Conservation (phyloP, 106 monocot genomes). For the Agapanthus africanus region DNA sequence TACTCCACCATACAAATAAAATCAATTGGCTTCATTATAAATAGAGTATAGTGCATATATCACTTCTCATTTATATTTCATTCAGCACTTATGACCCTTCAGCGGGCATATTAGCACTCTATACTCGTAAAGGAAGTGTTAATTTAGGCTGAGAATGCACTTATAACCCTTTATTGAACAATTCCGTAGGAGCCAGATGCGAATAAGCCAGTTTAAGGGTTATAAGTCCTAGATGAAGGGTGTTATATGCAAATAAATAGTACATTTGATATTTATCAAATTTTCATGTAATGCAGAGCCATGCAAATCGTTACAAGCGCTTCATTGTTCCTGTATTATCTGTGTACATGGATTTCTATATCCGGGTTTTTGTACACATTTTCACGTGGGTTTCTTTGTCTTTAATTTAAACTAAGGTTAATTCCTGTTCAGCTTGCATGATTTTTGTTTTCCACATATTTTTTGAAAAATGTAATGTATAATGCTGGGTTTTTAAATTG, state of each 20-base stretch:
- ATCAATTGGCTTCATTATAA: neutral
- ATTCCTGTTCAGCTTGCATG: neutral
- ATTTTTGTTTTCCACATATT: neutral
- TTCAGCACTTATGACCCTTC: too few relatives aligned
- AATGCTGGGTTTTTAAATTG: slow-evolving; percentile 4
- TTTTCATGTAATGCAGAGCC: slow-evolving; percentile 38
- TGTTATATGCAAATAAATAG: too few relatives aligned
- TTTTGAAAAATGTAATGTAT: neutral
- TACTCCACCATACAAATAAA: slow-evolving; percentile 12
- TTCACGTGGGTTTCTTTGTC: slow-evolving; percentile 48
- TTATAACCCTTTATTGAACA: neutral
- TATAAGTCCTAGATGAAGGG: too few relatives aligned
- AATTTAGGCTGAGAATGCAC: neutral
- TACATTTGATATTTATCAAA: neutral
- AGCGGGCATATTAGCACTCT: too few relatives aligned
- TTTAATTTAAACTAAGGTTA: neutral
- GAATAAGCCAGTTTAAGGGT: too few relatives aligned
- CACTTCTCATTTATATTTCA: too few relatives aligned
- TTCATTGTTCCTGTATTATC: slow-evolving; percentile 82
- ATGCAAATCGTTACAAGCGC: slow-evolving; percentile 88
- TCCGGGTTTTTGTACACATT: slow-evolving; percentile 85
- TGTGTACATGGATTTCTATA: slow-evolving; percentile 91
- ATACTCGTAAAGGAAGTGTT: too few relatives aligned
- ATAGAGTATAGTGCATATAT: too few relatives aligned
- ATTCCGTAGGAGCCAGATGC: too few relatives aligned